Conservation (phyloP, 129 eudicot species). For the Solidago caesia region DNA sequence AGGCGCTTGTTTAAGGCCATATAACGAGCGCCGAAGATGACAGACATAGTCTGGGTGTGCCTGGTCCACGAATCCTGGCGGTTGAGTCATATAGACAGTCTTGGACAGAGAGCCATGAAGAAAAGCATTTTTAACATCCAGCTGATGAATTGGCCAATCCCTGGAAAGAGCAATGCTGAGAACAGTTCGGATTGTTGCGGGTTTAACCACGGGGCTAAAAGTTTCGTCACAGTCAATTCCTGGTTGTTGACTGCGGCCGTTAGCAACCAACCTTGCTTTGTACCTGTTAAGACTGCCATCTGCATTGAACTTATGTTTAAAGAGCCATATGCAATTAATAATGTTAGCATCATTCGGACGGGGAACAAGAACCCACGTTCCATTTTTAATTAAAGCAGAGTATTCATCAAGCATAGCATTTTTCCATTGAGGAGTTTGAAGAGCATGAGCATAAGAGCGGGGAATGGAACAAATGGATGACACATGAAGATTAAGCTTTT, state of each 20-base stretch:
- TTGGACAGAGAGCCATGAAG: background rate
- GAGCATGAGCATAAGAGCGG: too few species aligned
- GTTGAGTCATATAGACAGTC: background rate
- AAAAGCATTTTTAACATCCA: too few species aligned
- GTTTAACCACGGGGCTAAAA: background rate
- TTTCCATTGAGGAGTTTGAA: too few species aligned
- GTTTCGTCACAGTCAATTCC: background rate
- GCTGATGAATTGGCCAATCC: background rate
- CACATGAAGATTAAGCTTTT: too few species aligned
- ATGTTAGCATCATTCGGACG: background rate
- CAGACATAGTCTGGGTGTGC: background rate
- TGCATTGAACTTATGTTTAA: background rate
- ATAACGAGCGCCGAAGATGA: background rate
- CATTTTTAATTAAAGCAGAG: background rate
- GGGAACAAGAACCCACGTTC: background rate
- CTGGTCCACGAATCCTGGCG: background rate
- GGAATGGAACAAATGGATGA: too few species aligned
- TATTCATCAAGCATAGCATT: background rate
- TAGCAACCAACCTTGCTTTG: background rate
- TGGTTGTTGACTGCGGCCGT: background rate
- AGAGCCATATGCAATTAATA: background rate
- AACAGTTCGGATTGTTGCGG: too few species aligned
- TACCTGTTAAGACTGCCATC: background rate
- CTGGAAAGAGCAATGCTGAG: background rate
- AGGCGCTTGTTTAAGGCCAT: too few species aligned